Conservation (phyloP, 1,284 basidiomycete species). For the Lentinula novae-zelandiae region DNA sequence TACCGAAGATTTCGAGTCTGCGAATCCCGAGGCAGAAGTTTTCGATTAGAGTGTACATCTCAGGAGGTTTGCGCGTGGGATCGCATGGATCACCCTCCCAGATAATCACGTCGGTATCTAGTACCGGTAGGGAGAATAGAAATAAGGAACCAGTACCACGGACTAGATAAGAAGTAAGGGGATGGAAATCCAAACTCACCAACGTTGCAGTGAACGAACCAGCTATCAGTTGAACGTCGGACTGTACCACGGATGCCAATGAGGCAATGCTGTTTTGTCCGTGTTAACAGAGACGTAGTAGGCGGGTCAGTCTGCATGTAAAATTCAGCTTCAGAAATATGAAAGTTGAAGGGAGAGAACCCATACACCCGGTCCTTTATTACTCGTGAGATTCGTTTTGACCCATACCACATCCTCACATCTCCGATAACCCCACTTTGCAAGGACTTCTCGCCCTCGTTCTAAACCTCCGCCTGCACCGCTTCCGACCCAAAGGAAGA, state of each 20-base stretch:
- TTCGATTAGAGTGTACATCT: constrained; percentile 94
- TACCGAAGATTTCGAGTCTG: constrained; percentile 89
- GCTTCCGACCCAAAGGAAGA: constrained; percentile 96
- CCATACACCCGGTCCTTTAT: constrained; percentile 71
- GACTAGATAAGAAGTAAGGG: constrained; percentile 1
- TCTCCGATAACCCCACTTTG: constrained; percentile 92
- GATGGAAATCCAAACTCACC: constrained; percentile 41
- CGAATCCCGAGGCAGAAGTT: constrained; percentile 96
- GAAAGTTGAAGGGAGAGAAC: constrained; percentile 12
- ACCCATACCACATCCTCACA: constrained; percentile 99
- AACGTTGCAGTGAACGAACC: constrained; percentile 98
- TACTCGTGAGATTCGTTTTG: constrained; percentile 77
- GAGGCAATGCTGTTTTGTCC: constrained; percentile 94
- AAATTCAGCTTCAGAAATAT: constrained; percentile 7
- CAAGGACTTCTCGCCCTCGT: constrained; percentile 85
- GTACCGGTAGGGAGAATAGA: neutral
- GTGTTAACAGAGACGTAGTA: constrained; percentile 78
- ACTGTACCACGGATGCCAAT: constrained; percentile 99
- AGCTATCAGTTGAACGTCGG: constrained; percentile 86
- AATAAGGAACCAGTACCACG: neutral
- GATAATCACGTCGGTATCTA: constrained; percentile 94
- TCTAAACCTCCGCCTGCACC: constrained; percentile 91
- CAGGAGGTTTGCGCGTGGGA: constrained; percentile 85
- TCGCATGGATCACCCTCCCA: constrained; percentile 87
- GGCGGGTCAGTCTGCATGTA: constrained; percentile 68